Conservation (phyloP, 2,329 filamentous ascomycete species). For the Sclerotinia spermophila region DNA sequence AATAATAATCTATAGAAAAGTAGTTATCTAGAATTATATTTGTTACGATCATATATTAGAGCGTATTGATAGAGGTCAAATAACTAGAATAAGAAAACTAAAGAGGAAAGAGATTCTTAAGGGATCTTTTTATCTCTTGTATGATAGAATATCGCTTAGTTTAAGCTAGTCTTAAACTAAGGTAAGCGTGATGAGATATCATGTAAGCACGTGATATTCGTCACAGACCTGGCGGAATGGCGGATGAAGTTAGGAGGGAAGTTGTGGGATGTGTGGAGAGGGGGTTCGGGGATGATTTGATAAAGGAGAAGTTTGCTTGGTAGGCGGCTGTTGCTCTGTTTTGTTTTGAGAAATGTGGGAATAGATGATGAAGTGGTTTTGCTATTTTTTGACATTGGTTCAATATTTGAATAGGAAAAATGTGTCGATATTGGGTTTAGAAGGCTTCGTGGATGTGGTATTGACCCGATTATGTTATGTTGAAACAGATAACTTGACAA, state of each 20-base stretch:
- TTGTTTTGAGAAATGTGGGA: background rate
- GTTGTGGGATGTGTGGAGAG: background rate
- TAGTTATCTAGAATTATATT: too few species aligned
- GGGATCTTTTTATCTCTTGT: too few species aligned
- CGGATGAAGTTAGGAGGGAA: background rate
- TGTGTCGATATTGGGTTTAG: background rate
- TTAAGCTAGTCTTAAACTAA: too few species aligned
- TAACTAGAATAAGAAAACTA: too few species aligned
- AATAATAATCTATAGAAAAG: too few species aligned
- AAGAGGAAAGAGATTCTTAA: too few species aligned
- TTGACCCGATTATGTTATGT: background rate
- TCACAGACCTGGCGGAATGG: background rate
- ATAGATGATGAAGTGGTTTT: background rate
- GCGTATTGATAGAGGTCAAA: too few species aligned
- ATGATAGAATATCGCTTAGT: too few species aligned
- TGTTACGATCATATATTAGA: too few species aligned
- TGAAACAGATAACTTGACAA: background rate
- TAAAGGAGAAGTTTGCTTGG: slow-evolving; percentile 1
- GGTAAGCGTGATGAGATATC: too few species aligned
- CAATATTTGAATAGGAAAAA: background rate
- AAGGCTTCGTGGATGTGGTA: background rate
- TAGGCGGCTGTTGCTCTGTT: background rate
- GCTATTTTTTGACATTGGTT: background rate
- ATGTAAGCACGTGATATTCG: too few species aligned
- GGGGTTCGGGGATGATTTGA: background rate